Evolutionary conservation across 257 asterid genomes (phyloP).

Genomic region (Pogostemon cablin): DNA sequence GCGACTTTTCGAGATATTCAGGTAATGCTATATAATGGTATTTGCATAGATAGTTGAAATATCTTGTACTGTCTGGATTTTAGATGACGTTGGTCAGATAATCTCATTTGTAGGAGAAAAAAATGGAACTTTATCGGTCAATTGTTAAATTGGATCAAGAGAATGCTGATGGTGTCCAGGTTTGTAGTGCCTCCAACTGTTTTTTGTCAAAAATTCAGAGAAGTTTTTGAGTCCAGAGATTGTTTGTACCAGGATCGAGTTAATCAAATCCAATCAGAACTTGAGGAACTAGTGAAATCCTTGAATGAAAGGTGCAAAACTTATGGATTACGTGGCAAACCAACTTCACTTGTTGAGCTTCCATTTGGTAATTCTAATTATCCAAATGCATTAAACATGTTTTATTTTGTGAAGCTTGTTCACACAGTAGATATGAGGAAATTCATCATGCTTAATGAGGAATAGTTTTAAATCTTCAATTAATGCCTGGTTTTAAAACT

Average conservation of each 20-base stretch:
- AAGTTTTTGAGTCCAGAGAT: slow-evolving; percentile 30
- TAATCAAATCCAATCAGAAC: slow-evolving; percentile 67
- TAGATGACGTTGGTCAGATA: slow-evolving; percentile 26
- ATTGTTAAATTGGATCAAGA: slow-evolving; percentile 86
- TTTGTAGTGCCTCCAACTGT: slow-evolving; percentile 37
- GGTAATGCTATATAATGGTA: slow-evolving; percentile 45
- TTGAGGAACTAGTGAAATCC: slow-evolving; percentile 79
- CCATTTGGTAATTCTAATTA: slow-evolving; percentile 73
- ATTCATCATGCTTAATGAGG: slow-evolving; percentile 23
- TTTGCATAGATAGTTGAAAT: slow-evolving; percentile 17
- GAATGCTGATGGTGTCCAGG: slow-evolving; percentile 71
- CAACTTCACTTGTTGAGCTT: slow-evolving; percentile 77
- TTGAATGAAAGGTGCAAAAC: slow-evolving; percentile 94
- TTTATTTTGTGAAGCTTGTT: slow-evolving; percentile 6
- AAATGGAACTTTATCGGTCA: slow-evolving; percentile 86
- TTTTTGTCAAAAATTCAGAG: slow-evolving; percentile 28
- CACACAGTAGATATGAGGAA: slow-evolving; percentile 37
- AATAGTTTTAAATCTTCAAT: slow-evolving; percentile 22
- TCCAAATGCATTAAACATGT: slow-evolving; percentile 8
- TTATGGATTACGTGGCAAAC: slow-evolving; percentile 92
- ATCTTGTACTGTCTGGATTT: slow-evolving; percentile 34
- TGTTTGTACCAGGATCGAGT: slow-evolving; percentile 67
- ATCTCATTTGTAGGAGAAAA: slow-evolving; percentile 65
- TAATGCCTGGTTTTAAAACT: slow-evolving; percentile 25
- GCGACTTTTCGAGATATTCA: slow-evolving; percentile 97